A percentile compares a stretch with the other conserved stretches of the same genome.
Evolutionary conservation across 148 eudicot species (phyloP).

Genomic region (Chenopodium berlandieri): DNA sequence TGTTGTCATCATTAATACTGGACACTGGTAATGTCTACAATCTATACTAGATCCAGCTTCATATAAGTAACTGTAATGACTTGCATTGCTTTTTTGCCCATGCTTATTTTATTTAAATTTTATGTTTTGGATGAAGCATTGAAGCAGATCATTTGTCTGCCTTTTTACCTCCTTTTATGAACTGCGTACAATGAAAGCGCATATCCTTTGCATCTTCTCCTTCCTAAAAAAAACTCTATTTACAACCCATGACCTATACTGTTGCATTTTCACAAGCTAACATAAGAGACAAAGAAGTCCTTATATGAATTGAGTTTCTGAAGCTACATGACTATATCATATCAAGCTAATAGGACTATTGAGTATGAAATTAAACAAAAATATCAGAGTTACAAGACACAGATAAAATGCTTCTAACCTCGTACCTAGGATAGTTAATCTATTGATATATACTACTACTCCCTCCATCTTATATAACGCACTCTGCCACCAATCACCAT

Average conservation of each 20-base stretch:
- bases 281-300: not conserved
- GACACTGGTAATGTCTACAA: slow-evolving; percentile 67
- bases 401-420: not conserved
- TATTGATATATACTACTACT: not conserved
- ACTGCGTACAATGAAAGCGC: not conserved
- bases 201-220: not conserved
- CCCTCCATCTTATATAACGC: not conserved
- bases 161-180: not conserved
- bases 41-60: not conserved
- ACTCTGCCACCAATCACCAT: not conserved
- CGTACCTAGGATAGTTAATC: not conserved
- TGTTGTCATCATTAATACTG: slow-evolving; percentile 82
- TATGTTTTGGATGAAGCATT: too few species aligned
- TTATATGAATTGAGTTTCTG: not conserved
- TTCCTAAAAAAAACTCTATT: not conserved
- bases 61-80: not conserved
- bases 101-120: too few species aligned
- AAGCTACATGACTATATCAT: not conserved
- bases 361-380: not conserved
- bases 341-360: not conserved
- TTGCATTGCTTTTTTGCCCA: not conserved
- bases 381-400: not conserved
- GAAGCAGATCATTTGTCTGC: not conserved
- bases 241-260: not conserved
- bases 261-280: not conserved